A percentile compares a stretch with the other conserved stretches of the same genome.
These are phyloP conservation scores for Suhomyces panamericanus DNA, from an alignment of 1,139 yeast genomes.

Conservation along the genomic window DNA sequence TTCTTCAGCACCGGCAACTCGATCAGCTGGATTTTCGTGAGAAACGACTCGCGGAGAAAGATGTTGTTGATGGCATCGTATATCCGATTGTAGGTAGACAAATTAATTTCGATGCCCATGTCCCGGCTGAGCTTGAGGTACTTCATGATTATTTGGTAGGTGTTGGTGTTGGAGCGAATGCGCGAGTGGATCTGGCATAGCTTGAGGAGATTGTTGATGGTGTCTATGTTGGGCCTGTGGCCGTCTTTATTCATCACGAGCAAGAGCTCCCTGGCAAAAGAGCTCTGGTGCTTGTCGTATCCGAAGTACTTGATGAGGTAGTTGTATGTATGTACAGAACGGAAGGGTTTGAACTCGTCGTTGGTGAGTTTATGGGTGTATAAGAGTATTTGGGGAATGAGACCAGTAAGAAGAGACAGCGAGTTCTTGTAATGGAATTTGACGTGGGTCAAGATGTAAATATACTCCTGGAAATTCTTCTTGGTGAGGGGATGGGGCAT, in stretches of 20 bases:
- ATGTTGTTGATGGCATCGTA: conserved; percentile 42
- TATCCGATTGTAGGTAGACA: conserved; percentile 40
- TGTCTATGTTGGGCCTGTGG: conserved; percentile 40
- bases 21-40: conserved; percentile 32
- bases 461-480: conserved; percentile 38
- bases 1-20: conserved; percentile 38
- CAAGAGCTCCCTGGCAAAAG: conserved; percentile 43
- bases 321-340: conserved; percentile 43
- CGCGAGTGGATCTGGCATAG: conserved; percentile 35
- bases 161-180: conserved; percentile 36
- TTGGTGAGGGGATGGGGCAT: conserved; percentile 31
- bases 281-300: conserved; percentile 41
- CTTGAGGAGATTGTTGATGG: conserved; percentile 40
- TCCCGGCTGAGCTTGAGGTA: conserved; percentile 32
- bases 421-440: conserved; percentile 37
- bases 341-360: conserved; percentile 26
- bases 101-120: conserved; percentile 33
- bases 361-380: conserved; percentile 42
- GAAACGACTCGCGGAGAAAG: conserved; percentile 38
- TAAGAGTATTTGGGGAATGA: conserved; percentile 40
- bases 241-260: conserved; percentile 48
- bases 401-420: conserved; percentile 38
- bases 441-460: conserved; percentile 39
- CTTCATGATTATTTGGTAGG: conserved; percentile 32
- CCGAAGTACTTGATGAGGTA: conserved; percentile 46